Percentiles rank a stretch among this genome's conserved stretches.
These are phyloP conservation scores for Vanderwaltozyma polyspora DNA, from an alignment of 805 yeast species.

Conservation along the genomic window DNA sequence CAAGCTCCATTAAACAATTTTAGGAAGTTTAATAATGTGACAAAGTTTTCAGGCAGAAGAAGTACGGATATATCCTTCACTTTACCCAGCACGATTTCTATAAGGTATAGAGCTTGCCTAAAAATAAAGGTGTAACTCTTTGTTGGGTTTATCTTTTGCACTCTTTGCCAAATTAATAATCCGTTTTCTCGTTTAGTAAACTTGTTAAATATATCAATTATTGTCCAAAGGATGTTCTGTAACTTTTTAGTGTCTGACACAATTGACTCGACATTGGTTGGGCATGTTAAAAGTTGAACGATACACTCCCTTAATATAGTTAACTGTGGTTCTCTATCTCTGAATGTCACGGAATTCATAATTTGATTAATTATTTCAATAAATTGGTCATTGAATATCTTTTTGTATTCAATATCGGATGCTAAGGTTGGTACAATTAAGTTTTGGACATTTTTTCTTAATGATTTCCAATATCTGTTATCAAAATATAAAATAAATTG, in stretches of 20 bases:
- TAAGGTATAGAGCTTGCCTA: constrained; percentile 27
- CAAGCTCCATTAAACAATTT: constrained; percentile 48
- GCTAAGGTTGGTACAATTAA: constrained; percentile 46
- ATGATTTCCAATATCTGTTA: constrained; percentile 41
- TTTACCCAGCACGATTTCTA: constrained; percentile 28
- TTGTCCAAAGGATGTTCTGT: constrained; percentile 37
- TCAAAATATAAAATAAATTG: constrained; percentile 52
- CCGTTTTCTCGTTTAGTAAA: constrained; percentile 30
- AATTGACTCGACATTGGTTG: constrained; percentile 46
- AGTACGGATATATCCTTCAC: constrained; percentile 24
- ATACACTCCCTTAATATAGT: constrained; percentile 65
- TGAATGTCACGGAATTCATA: constrained; percentile 36
- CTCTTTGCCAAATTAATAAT: constrained; percentile 26
- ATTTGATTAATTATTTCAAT: constrained; percentile 43
- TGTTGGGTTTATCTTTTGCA: constrained; percentile 24
- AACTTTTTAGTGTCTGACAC: constrained; percentile 26
- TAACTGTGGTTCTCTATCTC: constrained; percentile 83
- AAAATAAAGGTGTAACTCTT: constrained; percentile 27
- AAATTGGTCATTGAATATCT: constrained; percentile 40
- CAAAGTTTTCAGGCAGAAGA: constrained; percentile 29
- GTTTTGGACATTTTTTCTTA: constrained; percentile 39
- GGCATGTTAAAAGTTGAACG: constrained; percentile 83
- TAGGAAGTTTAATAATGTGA: constrained; percentile 35
- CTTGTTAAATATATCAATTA: constrained; percentile 33
- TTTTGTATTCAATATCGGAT: constrained; percentile 38